phyloP scores from a whole-genome alignment of 2,329 filamentous ascomycete genomes.

The Apiospora saccharicola region DNA sequence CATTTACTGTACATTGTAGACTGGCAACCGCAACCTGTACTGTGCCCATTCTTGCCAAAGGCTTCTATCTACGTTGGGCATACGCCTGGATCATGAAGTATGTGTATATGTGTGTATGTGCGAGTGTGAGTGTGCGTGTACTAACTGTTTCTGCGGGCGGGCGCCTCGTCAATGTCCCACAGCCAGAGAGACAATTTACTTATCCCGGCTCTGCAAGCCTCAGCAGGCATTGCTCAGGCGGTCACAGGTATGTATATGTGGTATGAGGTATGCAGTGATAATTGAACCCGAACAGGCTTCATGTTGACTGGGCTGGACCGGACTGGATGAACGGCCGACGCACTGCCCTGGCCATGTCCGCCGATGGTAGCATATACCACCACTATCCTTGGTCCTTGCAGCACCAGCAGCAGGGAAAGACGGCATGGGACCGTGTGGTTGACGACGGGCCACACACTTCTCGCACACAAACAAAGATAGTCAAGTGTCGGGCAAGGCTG shows the following conservation, averaged over 20 bases:
- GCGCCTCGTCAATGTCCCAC: conserved; percentile 19
- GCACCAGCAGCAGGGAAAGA: conserved; percentile 10
- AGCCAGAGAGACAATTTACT: conserved; percentile 17
- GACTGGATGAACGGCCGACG: conserved; percentile 12
- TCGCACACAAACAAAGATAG: neutral
- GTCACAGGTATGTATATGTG: conserved; percentile 19
- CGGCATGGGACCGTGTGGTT: conserved; percentile 12
- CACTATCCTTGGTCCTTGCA: conserved; percentile 10
- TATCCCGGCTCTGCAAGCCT: conserved; percentile 11
- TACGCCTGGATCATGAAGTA: neutral
- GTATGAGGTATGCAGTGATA: conserved; percentile 9
- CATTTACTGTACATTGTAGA: neutral
- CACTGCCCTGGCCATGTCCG: conserved; percentile 16
- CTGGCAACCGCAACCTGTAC: neutral
- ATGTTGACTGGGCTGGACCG: neutral
- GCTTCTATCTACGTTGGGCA: conserved; percentile 1
- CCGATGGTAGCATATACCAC: conserved; percentile 20
- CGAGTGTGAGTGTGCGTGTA: neutral
- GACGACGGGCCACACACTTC: neutral
- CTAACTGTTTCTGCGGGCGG: neutral
- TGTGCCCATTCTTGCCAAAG: conserved; percentile 3
- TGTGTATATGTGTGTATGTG: neutral
- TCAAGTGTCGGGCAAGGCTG: neutral
- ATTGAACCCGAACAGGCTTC: conserved; percentile 3
- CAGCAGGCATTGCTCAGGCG: conserved; percentile 13